These are phyloP conservation scores for Eimeria brunetti DNA, from an alignment of 169 alveolate species.

Conservation along the genomic window DNA sequence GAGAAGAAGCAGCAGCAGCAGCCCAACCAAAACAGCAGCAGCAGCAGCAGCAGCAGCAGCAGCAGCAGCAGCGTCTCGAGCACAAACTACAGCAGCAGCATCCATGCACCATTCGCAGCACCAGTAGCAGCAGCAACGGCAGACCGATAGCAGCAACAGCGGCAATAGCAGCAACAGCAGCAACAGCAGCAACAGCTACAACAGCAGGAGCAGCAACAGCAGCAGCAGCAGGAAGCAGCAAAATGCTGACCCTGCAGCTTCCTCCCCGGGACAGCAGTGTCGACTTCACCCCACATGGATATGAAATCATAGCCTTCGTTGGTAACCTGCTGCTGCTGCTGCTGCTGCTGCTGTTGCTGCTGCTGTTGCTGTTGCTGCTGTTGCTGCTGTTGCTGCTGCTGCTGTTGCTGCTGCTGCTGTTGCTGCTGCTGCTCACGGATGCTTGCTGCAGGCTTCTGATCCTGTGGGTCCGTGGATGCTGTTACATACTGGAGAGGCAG, in stretches of 20 bases:
- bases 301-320: conserved; percentile 59
- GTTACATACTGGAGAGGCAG: background rate
- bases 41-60: conserved; percentile 16
- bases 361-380: background rate
- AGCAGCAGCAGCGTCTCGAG: background rate
- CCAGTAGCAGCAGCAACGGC: background rate
- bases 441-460: background rate
- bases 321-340: background rate
- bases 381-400: background rate
- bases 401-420: background rate
- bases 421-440: background rate
- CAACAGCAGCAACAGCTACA: background rate
- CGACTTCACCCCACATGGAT: conserved; percentile 58
- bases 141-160: background rate
- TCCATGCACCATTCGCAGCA: conserved; percentile 7
- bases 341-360: background rate
- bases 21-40: background rate
- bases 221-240: conserved; percentile 38
- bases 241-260: conserved; percentile 15
- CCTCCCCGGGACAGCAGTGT: conserved; percentile 63
- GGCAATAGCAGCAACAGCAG: background rate
- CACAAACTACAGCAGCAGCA: background rate
- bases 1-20: background rate
- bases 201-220: background rate
- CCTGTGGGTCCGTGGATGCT: background rate